phyloP scores from a whole-genome alignment of 1,139 yeast genomes.

The Suhomyces wounanorum region DNA sequence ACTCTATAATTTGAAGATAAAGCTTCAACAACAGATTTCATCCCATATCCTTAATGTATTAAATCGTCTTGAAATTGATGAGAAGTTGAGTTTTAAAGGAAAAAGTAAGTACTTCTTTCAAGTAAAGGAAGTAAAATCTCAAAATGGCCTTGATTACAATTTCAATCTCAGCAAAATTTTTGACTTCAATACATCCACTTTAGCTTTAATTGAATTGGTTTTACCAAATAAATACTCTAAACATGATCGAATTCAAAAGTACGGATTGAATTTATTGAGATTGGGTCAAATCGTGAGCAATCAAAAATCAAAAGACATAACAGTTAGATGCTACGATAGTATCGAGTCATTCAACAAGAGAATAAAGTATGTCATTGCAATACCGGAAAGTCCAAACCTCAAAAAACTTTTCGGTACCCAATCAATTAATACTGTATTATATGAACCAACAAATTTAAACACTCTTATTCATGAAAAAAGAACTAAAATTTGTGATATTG shows the following conservation, averaged over 20 bases:
- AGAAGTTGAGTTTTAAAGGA: constrained; percentile 26
- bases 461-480: no score
- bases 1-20: background rate
- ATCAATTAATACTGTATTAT: background rate
- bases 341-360: constrained; percentile 14
- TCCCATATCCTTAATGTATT: constrained; percentile 26
- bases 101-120: constrained; percentile 32
- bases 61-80: constrained; percentile 22
- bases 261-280: constrained; percentile 27
- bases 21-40: constrained; percentile 10
- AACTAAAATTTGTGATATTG: background rate
- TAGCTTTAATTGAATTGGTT: constrained; percentile 27
- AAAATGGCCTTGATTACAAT: constrained; percentile 5
- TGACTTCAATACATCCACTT: background rate
- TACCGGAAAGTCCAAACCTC: constrained; percentile 4
- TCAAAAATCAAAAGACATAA: constrained; percentile 4
- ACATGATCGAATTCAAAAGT: constrained; percentile 22
- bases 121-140: constrained; percentile 14
- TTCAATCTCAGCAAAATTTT: constrained; percentile 3
- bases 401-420: no score
- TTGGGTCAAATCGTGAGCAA: constrained; percentile 17
- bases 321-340: constrained; percentile 8
- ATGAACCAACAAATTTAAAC: background rate
- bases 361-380: constrained; percentile 13
- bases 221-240: constrained; percentile 36